Evolutionary conservation across 2,329 filamentous ascomycete species (phyloP).

Genomic region (Penicillium frequentans): DNA sequence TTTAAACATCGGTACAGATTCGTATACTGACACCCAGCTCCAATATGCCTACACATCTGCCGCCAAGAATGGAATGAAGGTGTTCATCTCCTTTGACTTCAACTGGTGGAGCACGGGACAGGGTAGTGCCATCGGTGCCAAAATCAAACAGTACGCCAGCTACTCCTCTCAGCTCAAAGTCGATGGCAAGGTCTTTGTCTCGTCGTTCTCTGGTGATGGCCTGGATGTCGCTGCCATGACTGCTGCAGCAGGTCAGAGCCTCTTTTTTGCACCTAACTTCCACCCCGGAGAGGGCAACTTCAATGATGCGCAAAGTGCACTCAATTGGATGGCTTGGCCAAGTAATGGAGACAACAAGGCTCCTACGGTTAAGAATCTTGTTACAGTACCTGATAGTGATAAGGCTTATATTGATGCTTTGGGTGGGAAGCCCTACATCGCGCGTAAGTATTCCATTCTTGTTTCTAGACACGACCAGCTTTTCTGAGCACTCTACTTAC

Average conservation of each 20-base stretch:
- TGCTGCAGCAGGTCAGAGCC: slow-evolving; percentile 43
- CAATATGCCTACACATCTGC: slow-evolving; percentile 52
- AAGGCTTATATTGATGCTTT: slow-evolving; percentile 34
- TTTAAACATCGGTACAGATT: slow-evolving; percentile 51
- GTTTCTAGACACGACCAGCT: background rate
- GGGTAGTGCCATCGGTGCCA: slow-evolving; percentile 44
- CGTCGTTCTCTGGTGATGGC: slow-evolving; percentile 54
- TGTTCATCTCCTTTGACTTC: slow-evolving; percentile 60
- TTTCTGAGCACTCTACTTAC: background rate
- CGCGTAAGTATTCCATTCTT: slow-evolving; percentile 32
- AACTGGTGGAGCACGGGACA: slow-evolving; percentile 47
- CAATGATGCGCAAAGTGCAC: slow-evolving; percentile 40
- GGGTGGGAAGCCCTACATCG: slow-evolving; percentile 50
- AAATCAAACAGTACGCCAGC: slow-evolving; percentile 48
- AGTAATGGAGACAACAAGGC: slow-evolving; percentile 51
- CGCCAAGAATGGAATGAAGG: slow-evolving; percentile 49
- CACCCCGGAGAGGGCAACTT: slow-evolving; percentile 44
- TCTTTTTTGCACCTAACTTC: slow-evolving; percentile 55
- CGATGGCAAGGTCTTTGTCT: slow-evolving; percentile 53
- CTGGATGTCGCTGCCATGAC: slow-evolving; percentile 46
- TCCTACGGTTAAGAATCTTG: slow-evolving; percentile 38
- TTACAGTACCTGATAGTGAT: slow-evolving; percentile 45
- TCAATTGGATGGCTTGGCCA: slow-evolving; percentile 50
- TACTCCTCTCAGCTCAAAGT: slow-evolving; percentile 51
- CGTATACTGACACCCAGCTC: slow-evolving; percentile 48